phyloP scores from a whole-genome alignment of 2,329 filamentous ascomycete species.

The Cladosporium austrohemisphaericum region DNA sequence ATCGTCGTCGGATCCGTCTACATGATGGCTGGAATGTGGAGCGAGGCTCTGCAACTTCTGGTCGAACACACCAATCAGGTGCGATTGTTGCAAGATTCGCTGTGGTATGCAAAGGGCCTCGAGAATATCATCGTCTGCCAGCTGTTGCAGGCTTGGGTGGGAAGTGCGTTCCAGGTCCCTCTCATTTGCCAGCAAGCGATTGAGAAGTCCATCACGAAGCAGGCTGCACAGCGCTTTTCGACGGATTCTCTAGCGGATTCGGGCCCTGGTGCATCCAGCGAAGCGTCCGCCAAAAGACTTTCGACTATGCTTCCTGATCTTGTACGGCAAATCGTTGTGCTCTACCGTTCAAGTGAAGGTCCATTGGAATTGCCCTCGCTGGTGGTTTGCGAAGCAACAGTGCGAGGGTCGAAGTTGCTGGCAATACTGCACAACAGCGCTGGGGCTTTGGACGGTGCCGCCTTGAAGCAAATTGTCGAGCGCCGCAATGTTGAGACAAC shows the following conservation, averaged over 20 bases:
- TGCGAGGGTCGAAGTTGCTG: constrained; percentile 69
- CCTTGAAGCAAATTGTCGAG: constrained; percentile 46
- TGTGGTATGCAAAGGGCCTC: constrained; percentile 96
- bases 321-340: constrained; percentile 66
- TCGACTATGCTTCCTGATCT: constrained; percentile 66
- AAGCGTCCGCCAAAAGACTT: constrained; percentile 44
- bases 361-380: constrained; percentile 65
- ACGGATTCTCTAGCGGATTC: constrained; percentile 6
- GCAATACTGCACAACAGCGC: constrained; percentile 63
- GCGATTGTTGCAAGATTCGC: constrained; percentile 76
- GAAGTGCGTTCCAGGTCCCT: constrained; percentile 72
- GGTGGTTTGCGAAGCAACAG: constrained; percentile 67
- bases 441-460: constrained; percentile 59
- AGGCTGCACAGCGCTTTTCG: constrained; percentile 23
- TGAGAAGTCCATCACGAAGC: constrained; percentile 25
- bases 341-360: constrained; percentile 64
- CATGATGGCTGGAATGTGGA: constrained; percentile 85
- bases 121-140: constrained; percentile 82
- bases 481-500: constrained; percentile 17
- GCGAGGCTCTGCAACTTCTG: constrained; percentile 79
- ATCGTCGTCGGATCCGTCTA: constrained; percentile 82
- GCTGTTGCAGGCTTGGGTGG: constrained; percentile 78
- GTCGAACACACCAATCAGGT: constrained; percentile 74
- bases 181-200: constrained; percentile 30
- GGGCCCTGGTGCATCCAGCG: constrained; percentile 25